Evolutionary conservation across 768 basidiomycete species (phyloP).

Genomic region (Naganishia friedmannii): DNA sequence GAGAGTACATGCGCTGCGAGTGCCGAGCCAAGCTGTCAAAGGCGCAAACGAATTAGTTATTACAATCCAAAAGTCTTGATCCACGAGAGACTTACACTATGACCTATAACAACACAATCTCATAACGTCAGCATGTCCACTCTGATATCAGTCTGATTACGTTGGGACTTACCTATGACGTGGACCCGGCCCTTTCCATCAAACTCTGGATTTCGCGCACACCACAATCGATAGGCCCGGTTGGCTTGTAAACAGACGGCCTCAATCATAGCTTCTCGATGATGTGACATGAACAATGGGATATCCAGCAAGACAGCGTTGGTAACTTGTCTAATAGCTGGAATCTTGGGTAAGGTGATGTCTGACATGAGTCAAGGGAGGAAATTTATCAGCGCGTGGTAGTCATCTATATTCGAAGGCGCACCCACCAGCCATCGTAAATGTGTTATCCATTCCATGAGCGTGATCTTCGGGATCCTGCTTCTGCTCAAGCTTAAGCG

Average conservation of each 20-base stretch:
- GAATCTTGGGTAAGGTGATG: slow-evolving; percentile 56
- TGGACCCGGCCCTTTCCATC: slow-evolving; percentile 53
- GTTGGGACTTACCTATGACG: slow-evolving; percentile 54
- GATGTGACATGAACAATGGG: slow-evolving; percentile 56
- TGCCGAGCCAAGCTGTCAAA: slow-evolving; percentile 52
- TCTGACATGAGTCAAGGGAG: slow-evolving; percentile 36
- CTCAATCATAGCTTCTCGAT: slow-evolving; percentile 55
- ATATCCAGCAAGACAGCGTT: slow-evolving; percentile 55
- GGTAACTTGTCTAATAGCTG: slow-evolving; percentile 55
- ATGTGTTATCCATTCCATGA: slow-evolving; percentile 55
- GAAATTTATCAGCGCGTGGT: not conserved
- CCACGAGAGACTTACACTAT: no score
- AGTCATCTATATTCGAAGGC: not conserved
- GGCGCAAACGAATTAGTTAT: slow-evolving; percentile 12
- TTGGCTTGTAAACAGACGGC: slow-evolving; percentile 55
- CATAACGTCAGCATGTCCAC: no score
- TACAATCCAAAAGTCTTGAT: no score
- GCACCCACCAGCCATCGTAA: slow-evolving; percentile 50
- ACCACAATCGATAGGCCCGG: slow-evolving; percentile 55
- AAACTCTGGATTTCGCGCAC: slow-evolving; percentile 55
- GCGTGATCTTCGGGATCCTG: slow-evolving; percentile 50
- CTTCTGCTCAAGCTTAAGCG: slow-evolving; percentile 49
- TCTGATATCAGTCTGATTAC: slow-evolving; percentile 16
- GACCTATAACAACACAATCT: no score
- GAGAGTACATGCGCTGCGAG: slow-evolving; percentile 55